Conservation (phyloP, 345 rosid species). For the Cochlearia excelsa region DNA sequence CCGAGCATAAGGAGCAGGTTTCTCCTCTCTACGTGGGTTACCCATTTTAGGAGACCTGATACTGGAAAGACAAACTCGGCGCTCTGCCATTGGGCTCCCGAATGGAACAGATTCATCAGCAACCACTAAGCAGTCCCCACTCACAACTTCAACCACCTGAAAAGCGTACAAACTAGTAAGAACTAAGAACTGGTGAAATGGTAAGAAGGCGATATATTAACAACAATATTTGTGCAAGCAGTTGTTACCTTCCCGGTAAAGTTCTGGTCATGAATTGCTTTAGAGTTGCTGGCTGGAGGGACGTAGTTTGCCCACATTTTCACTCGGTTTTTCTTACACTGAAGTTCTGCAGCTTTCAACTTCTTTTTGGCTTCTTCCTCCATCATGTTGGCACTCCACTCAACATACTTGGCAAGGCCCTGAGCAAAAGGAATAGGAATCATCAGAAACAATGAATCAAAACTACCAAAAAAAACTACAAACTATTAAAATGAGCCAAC, state of each 20-base stretch:
- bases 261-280: constrained; percentile 86
- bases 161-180: constrained; percentile 19
- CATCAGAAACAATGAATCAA: constrained; percentile 19
- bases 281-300: constrained; percentile 77
- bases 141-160: constrained; percentile 93
- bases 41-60: constrained; percentile 90
- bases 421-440: constrained; percentile 30
- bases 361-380: constrained; percentile 81
- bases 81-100: constrained; percentile 82
- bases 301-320: constrained; percentile 88
- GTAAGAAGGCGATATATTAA: constrained; percentile 5
- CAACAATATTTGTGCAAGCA: neutral
- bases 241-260: constrained; percentile 77
- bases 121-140: constrained; percentile 89
- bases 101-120: constrained; percentile 89
- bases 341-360: constrained; percentile 81
- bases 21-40: constrained; percentile 82
- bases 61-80: constrained; percentile 88
- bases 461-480: constrained; percentile 2
- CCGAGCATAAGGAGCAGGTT: constrained; percentile 89
- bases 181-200: constrained; percentile 2
- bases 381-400: constrained; percentile 98
- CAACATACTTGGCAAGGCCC: constrained; percentile 97
- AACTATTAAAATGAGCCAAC: constrained; percentile 4
- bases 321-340: constrained; percentile 75